phyloP scores from a whole-genome alignment of 2,329 filamentous ascomycete genomes.

The Monilinia fructigena region DNA sequence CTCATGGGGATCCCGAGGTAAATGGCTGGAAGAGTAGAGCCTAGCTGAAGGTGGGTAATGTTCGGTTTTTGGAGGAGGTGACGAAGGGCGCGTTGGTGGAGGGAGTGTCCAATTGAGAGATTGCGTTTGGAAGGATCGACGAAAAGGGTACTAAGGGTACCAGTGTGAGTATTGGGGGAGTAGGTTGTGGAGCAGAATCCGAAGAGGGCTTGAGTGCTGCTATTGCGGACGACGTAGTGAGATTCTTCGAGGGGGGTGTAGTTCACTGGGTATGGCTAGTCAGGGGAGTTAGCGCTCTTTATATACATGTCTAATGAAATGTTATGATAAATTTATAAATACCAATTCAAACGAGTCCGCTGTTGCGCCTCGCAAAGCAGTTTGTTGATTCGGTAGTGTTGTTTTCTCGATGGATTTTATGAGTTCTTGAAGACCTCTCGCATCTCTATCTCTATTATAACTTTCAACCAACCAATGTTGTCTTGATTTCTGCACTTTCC shows the following conservation, averaged over 20 bases:
- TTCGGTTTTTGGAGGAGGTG: slow-evolving; percentile 65
- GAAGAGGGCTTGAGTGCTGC: slow-evolving; percentile 85
- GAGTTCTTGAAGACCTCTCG: slow-evolving; percentile 70
- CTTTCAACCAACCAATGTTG: slow-evolving; percentile 94
- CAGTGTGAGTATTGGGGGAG: slow-evolving; percentile 52
- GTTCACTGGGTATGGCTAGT: background rate
- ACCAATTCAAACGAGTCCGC: slow-evolving; percentile 74
- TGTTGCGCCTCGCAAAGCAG: slow-evolving; percentile 60
- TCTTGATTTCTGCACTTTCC: slow-evolving; percentile 82
- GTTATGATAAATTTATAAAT: slow-evolving; percentile 13
- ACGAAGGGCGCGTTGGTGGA: slow-evolving; percentile 82
- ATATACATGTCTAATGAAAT: background rate
- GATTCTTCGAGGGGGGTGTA: slow-evolving; percentile 56
- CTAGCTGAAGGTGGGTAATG: slow-evolving; percentile 63
- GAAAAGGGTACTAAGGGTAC: slow-evolving; percentile 81
- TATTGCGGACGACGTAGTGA: slow-evolving; percentile 92
- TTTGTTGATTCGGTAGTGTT: slow-evolving; percentile 64
- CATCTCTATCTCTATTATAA: slow-evolving; percentile 78
- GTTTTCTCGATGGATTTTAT: slow-evolving; percentile 68
- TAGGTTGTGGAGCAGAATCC: slow-evolving; percentile 91
- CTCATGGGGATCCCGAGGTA: slow-evolving; percentile 80
- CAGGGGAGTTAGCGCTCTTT: slow-evolving; percentile 13
- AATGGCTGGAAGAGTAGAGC: slow-evolving; percentile 76
- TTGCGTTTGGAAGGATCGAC: slow-evolving; percentile 85
- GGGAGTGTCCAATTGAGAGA: slow-evolving; percentile 83